Conservation (phyloP, 2,329 filamentous ascomycete genomes). For the Thelonectria discophora region DNA sequence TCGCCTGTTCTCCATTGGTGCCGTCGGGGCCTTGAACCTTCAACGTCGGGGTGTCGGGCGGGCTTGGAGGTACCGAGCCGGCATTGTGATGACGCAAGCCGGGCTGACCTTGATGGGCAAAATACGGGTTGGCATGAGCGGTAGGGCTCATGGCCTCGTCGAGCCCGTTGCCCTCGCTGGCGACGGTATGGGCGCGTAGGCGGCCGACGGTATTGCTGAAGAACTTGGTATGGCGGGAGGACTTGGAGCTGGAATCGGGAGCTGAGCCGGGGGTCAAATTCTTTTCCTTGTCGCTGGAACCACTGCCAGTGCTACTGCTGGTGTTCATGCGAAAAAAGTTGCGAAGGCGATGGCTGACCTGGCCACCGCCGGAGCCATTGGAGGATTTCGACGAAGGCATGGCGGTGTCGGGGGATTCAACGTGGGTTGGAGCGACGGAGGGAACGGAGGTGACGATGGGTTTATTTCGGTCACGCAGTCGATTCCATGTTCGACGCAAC, state of each 20-base stretch:
- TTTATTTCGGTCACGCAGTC: slow-evolving; percentile 45
- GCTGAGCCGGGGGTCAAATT: slow-evolving; percentile 18
- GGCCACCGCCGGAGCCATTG: slow-evolving; percentile 61
- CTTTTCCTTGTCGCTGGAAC: slow-evolving; percentile 48
- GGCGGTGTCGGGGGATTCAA: slow-evolving; percentile 18
- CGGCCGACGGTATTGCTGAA: slow-evolving; percentile 86
- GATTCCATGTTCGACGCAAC: slow-evolving; percentile 50
- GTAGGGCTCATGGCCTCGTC: slow-evolving; percentile 92
- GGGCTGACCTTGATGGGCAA: slow-evolving; percentile 93
- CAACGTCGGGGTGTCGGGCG: slow-evolving; percentile 86
- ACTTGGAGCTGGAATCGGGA: slow-evolving; percentile 55
- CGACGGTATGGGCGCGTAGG: slow-evolving; percentile 88
- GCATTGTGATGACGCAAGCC: slow-evolving; percentile 94
- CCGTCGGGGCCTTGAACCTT: slow-evolving; percentile 76
- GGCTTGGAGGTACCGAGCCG: slow-evolving; percentile 89
- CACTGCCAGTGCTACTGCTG: slow-evolving; percentile 50
- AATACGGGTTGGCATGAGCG: slow-evolving; percentile 95
- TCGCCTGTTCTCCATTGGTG: slow-evolving; percentile 71
- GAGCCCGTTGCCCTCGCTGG: slow-evolving; percentile 89
- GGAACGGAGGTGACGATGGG: slow-evolving; percentile 23
- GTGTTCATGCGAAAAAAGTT: slow-evolving; percentile 76
- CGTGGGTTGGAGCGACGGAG: slow-evolving; percentile 14
- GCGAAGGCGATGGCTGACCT: slow-evolving; percentile 74
- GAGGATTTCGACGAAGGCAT: slow-evolving; percentile 65
- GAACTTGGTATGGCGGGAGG: slow-evolving; percentile 86